Evolutionary conservation across 169 alveolate genomes (phyloP).

Genomic region (Cyclospora cayetanensis): DNA sequence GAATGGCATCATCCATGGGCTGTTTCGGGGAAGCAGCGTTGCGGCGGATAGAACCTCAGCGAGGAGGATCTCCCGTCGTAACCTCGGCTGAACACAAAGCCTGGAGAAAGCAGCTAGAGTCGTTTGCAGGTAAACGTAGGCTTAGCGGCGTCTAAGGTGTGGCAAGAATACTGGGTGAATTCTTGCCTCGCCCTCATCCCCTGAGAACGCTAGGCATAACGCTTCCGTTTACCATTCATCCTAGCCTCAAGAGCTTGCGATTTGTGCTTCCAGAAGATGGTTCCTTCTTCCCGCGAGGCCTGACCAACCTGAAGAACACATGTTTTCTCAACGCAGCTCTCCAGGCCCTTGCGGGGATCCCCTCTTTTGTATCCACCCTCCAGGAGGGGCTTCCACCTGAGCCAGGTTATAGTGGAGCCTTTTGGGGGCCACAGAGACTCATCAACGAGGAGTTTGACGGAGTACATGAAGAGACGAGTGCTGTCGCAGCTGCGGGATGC

Average conservation of each 20-base stretch:
- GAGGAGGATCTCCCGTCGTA: not conserved
- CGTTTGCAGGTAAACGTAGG: not conserved
- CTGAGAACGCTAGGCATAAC: no score
- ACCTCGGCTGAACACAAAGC: not conserved
- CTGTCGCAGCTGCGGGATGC: conserved; percentile 20
- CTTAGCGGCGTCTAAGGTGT: not conserved
- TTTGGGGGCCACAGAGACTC: not conserved
- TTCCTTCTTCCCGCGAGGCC: conserved; percentile 52
- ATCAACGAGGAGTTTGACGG: not conserved
- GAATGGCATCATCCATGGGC: conserved; percentile 35
- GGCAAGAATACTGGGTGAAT: no score
- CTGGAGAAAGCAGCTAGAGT: conserved; percentile 6
- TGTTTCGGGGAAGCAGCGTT: conserved; percentile 52
- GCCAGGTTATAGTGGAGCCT: not conserved
- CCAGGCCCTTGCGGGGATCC: conserved; percentile 59
- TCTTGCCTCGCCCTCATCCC: no score
- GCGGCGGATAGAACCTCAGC: not conserved
- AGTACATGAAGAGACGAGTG: not conserved
- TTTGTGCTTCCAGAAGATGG: conserved; percentile 21
- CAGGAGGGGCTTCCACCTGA: conserved; percentile 48
- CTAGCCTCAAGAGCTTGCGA: no score
- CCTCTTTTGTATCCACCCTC: conserved; percentile 51
- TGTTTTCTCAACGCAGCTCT: conserved; percentile 58
- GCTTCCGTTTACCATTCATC: no score
- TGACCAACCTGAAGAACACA: conserved; percentile 45